These are phyloP conservation scores for Apiospora sp. DNA, from an alignment of 2,329 filamentous ascomycete species.

Conservation along the genomic window DNA sequence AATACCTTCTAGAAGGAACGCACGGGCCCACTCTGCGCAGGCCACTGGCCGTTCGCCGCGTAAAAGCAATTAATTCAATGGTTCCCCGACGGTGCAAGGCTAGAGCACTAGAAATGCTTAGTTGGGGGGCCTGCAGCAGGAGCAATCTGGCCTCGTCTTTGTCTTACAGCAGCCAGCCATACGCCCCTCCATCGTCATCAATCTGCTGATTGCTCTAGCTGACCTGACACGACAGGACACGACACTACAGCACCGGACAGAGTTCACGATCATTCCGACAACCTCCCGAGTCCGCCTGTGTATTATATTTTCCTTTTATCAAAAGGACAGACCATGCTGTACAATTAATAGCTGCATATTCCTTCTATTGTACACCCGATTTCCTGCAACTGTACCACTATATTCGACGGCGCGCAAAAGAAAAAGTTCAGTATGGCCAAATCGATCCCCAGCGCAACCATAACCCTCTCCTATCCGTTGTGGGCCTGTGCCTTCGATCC, in stretches of 20 bases:
- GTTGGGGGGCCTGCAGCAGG: background rate
- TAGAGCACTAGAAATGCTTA: background rate
- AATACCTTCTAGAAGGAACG: slow-evolving; percentile 5
- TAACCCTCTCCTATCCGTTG: slow-evolving; percentile 81
- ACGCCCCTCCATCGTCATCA: slow-evolving; percentile 12
- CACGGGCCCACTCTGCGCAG: background rate
- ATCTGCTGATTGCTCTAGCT: background rate
- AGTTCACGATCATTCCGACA: slow-evolving; percentile 2
- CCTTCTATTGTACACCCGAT: background rate
- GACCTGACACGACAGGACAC: background rate
- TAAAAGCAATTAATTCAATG: background rate
- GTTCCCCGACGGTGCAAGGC: background rate
- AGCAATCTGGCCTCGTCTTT: slow-evolving; percentile 20
- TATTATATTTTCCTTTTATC: background rate
- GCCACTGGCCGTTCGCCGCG: background rate
- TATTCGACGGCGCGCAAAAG: background rate
- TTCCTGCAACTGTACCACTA: background rate
- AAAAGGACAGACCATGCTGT: slow-evolving; percentile 1
- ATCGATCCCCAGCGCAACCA: slow-evolving; percentile 60
- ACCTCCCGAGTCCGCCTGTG: background rate
- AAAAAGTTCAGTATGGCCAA: slow-evolving; percentile 36
- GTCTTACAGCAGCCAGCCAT: background rate
- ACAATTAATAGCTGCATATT: background rate
- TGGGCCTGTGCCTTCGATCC: slow-evolving; percentile 91
- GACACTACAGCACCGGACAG: background rate